phyloP scores from a whole-genome alignment of 1,139 yeast genomes.

The Hemisphaericaspora subhashii region DNA sequence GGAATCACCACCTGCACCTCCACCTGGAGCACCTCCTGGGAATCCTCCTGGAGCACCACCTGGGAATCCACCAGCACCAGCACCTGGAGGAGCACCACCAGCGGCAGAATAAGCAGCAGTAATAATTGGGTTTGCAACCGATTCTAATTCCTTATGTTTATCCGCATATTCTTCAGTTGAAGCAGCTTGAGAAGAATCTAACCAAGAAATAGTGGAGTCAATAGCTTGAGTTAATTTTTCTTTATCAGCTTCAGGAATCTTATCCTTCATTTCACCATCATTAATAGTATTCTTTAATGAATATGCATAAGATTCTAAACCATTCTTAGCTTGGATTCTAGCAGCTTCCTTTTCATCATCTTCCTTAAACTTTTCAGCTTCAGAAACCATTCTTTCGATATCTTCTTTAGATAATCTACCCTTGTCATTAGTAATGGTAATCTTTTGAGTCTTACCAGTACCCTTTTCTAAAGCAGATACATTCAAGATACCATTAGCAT shows the following conservation, averaged over 20 bases:
- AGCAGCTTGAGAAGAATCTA: conserved; percentile 52
- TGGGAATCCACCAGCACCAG: conserved; percentile 30
- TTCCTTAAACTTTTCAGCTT: conserved; percentile 43
- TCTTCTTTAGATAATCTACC: conserved; percentile 52
- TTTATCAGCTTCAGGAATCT: conserved; percentile 48
- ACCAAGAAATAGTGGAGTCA: conserved; percentile 49
- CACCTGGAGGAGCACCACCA: conserved; percentile 27
- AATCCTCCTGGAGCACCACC: conserved; percentile 22
- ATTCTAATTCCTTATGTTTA: conserved; percentile 66
- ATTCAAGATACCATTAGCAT: conserved; percentile 92
- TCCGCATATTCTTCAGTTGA: conserved; percentile 56
- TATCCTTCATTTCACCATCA: conserved; percentile 52
- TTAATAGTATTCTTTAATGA: conserved; percentile 63
- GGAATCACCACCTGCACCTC: conserved; percentile 38
- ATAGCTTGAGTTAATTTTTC: conserved; percentile 42
- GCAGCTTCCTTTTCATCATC: conserved; percentile 40
- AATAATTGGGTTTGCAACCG: conserved; percentile 64
- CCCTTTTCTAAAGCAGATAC: conserved; percentile 94
- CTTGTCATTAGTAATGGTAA: conserved; percentile 45
- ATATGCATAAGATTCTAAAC: conserved; percentile 86
- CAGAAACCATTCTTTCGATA: conserved; percentile 49
- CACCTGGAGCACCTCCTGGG: conserved; percentile 42
- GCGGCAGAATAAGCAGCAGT: conserved; percentile 55
- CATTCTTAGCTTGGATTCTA: conserved; percentile 65
- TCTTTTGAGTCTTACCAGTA: conserved; percentile 61